phyloP scores from a whole-genome alignment of 306 rosid genomes.

The Sicyos baderoa region DNA sequence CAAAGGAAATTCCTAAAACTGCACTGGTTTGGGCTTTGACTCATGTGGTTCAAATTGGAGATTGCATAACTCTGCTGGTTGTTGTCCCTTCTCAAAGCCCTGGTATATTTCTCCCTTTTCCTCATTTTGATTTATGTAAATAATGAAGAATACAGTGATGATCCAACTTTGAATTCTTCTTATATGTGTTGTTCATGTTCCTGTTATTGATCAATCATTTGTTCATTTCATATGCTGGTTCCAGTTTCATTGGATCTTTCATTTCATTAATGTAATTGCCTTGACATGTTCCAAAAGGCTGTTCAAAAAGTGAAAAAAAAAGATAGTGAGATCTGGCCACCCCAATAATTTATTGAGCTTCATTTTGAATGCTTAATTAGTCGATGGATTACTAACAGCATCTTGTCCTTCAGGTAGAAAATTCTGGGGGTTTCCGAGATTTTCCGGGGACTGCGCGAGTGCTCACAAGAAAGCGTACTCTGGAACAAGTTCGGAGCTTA shows the following conservation, averaged over 20 bases:
- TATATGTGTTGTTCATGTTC: background rate
- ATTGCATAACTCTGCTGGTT: conserved; percentile 83
- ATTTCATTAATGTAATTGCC: background rate
- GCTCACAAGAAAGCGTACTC: conserved; percentile 54
- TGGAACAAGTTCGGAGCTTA: conserved; percentile 65
- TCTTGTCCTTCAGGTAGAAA: conserved; percentile 49
- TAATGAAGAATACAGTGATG: background rate
- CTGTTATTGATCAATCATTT: background rate
- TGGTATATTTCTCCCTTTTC: conserved; percentile 34
- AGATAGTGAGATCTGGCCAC: background rate
- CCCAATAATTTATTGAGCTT: background rate
- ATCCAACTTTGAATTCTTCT: conserved; percentile 1
- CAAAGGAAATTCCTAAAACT: conserved; percentile 81
- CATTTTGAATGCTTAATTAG: background rate
- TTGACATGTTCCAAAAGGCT: background rate
- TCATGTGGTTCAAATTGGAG: conserved; percentile 98
- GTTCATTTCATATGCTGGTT: background rate
- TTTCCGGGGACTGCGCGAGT: conserved; percentile 92
- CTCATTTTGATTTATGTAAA: background rate
- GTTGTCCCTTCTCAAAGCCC: conserved; percentile 87
- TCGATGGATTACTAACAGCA: background rate
- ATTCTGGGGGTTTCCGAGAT: conserved; percentile 87
- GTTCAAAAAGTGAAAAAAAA: background rate
- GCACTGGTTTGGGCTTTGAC: conserved; percentile 95
- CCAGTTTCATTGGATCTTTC: background rate